Base-by-base conservation (phyloP, 2,329 filamentous ascomycete species). In the Colletotrichum agaves region DNA sequence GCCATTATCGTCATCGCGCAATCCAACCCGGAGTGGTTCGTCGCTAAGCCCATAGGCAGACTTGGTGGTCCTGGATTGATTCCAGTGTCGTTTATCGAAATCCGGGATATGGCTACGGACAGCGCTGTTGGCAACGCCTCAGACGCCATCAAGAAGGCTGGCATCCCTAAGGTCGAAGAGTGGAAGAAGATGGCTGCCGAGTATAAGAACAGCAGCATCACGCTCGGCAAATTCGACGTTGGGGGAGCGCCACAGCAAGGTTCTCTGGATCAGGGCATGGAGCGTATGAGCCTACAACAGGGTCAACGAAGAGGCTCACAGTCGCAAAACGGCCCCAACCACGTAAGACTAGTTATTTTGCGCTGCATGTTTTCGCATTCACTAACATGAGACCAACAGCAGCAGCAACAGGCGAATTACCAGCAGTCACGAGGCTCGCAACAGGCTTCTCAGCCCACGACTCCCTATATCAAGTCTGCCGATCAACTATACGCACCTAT, bases 141-240 rank as follows among this genome's bases (percentile, higher is more conserved):
- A 27, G 94, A 94, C 33, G 95, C 96, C 1, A 93, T 99, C 63
- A 88, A 89, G 73, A 90, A 91, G 73, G 96, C 96, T 2, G 94
- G 95, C 19, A 94, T 99, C 7, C 96, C 96, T 12, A 91, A 91
- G 74, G 96, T 99, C 3, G 96, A 99, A 77, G 96, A 99, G 75
- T 99, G 96, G 96, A 99, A 99, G 84, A 97, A 97, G 82, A 98
- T 98, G 93, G 94, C 96, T 0, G 95, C 95, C 63, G 95, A 98
- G 71, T 99, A 99, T 82, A 99, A 99, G 84, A 98, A 98, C 78
- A 97, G 94, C 78, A 98, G 96, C 80, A 98, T 99, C 76, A 95
- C 94, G 0, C 83, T 99, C 46, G 96, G 96, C 72, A 97, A 95
- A 80, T 95, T 97, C 72, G 93, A 95, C 74, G 47, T 52, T 11